A percentile compares a stretch with the other conserved stretches of the same genome.
Conservation (phyloP, 2,329 filamentous ascomycete species). For the Ceratocystis variospora region DNA sequence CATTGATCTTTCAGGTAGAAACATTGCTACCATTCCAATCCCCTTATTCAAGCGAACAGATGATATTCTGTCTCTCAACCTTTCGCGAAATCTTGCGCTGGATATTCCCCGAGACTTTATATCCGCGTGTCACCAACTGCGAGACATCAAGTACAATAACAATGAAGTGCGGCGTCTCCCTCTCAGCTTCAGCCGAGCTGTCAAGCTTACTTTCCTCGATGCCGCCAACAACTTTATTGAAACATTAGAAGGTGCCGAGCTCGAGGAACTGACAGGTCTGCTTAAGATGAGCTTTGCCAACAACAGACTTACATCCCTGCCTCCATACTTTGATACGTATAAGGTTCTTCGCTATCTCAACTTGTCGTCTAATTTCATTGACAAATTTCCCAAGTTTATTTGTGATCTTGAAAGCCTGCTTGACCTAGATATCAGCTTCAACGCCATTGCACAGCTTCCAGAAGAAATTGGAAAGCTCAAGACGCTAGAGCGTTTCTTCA, state of each 20-base stretch:
- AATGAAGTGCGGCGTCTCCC: slow-evolving; percentile 85
- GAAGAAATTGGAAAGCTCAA: slow-evolving; percentile 63
- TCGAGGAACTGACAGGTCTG: slow-evolving; percentile 60
- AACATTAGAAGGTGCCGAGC: slow-evolving; percentile 69
- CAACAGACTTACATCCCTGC: slow-evolving; percentile 69
- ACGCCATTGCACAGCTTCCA: slow-evolving; percentile 66
- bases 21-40: slow-evolving; percentile 89
- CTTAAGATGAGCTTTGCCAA: slow-evolving; percentile 88
- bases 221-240: slow-evolving; percentile 90
- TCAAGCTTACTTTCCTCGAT: slow-evolving; percentile 73
- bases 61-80: slow-evolving; percentile 88
- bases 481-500: slow-evolving; percentile 76
- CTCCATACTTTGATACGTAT: slow-evolving; percentile 71
- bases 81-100: slow-evolving; percentile 82
- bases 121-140: slow-evolving; percentile 75
- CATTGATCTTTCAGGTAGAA: slow-evolving; percentile 78
- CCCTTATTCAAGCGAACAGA: slow-evolving; percentile 78
- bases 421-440: slow-evolving; percentile 94
- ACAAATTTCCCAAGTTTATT: slow-evolving; percentile 71
- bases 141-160: slow-evolving; percentile 90
- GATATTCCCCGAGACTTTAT: slow-evolving; percentile 95
- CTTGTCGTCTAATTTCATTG: slow-evolving; percentile 83
- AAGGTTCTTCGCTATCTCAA: slow-evolving; percentile 69
- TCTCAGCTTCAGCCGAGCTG: slow-evolving; percentile 67
- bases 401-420: slow-evolving; percentile 71